Percentiles rank a stretch among this genome's conserved stretches.
Evolutionary conservation across 352 stramenopile genomes (phyloP).

Genomic region (Peronospora farinosa): DNA sequence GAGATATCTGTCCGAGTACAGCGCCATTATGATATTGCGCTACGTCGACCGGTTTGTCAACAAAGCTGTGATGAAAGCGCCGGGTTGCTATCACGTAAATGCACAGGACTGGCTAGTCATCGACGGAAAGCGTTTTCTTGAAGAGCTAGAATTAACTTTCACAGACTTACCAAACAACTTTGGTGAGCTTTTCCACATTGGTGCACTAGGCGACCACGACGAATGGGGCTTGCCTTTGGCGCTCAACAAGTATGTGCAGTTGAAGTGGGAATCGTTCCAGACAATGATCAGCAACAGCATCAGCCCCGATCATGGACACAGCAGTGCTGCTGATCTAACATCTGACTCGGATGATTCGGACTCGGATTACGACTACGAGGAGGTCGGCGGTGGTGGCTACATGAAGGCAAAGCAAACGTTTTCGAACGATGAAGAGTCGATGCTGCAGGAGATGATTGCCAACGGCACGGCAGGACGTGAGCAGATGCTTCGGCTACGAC

Average conservation of each 20-base stretch:
- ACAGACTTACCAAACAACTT: slow-evolving; percentile 54
- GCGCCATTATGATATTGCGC: slow-evolving; percentile 72
- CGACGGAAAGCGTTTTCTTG: slow-evolving; percentile 56
- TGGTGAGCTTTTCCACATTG: slow-evolving; percentile 40
- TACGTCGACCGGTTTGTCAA: slow-evolving; percentile 77
- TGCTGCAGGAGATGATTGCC: slow-evolving; percentile 75
- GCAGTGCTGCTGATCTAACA: slow-evolving; percentile 18
- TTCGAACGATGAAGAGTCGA: slow-evolving; percentile 64
- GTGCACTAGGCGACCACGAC: slow-evolving; percentile 18
- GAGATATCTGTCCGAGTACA: slow-evolving; percentile 64
- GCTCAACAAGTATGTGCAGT: slow-evolving; percentile 65
- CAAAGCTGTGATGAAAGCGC: slow-evolving; percentile 62
- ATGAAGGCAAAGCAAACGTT: slow-evolving; percentile 58
- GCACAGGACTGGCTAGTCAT: slow-evolving; percentile 47
- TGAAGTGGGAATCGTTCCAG: slow-evolving; percentile 79
- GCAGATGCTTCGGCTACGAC: slow-evolving; percentile 59
- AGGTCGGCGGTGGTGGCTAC: slow-evolving; percentile 35
- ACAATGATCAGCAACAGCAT: slow-evolving; percentile 11
- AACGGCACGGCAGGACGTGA: slow-evolving; percentile 61
- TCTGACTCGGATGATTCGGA: slow-evolving; percentile 57
- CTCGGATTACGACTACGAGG: slow-evolving; percentile 54
- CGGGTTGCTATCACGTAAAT: slow-evolving; percentile 62
- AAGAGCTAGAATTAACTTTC: slow-evolving; percentile 62
- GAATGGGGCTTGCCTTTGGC: slow-evolving; percentile 57
- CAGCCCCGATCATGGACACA: slow-evolving; percentile 16